phyloP scores from a whole-genome alignment of 441 rosid genomes.

The Lepidium campestre region DNA sequence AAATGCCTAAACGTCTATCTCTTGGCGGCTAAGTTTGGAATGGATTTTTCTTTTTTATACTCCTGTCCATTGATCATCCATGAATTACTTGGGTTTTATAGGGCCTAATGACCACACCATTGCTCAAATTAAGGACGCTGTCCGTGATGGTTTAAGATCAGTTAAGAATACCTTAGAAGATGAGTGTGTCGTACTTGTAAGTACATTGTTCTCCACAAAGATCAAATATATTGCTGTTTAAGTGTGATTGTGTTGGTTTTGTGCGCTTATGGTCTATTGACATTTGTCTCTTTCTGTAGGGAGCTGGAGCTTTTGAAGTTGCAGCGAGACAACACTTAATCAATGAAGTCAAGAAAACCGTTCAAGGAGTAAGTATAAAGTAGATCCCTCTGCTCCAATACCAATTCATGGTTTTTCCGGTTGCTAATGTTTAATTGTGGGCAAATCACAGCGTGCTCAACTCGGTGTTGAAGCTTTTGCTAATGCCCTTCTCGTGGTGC shows the following conservation, averaged over 20 bases:
- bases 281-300: slow-evolving; percentile 37
- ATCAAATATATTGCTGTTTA: not conserved
- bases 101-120: slow-evolving; percentile 98
- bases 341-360: slow-evolving; percentile 83
- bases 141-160: slow-evolving; percentile 88
- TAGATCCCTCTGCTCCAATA: not conserved
- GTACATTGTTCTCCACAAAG: slow-evolving; percentile 16
- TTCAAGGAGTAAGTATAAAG: slow-evolving; percentile 65
- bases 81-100: slow-evolving; percentile 5
- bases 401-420: not conserved
- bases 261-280: not conserved
- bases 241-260: not conserved
- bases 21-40: not conserved
- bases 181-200: slow-evolving; percentile 81
- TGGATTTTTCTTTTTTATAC: not conserved
- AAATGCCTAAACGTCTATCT: not conserved
- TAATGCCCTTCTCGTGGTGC: slow-evolving; percentile 80
- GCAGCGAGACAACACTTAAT: slow-evolving; percentile 84
- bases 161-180: slow-evolving; percentile 94
- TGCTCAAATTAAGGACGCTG: slow-evolving; percentile 96
- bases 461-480: slow-evolving; percentile 97
- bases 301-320: slow-evolving; percentile 97
- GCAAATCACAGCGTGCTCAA: slow-evolving; percentile 76
- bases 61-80: not conserved
- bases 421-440: not conserved